Evolutionary conservation across 257 asterid genomes (phyloP).

Genomic region (Asclepias syriaca): DNA sequence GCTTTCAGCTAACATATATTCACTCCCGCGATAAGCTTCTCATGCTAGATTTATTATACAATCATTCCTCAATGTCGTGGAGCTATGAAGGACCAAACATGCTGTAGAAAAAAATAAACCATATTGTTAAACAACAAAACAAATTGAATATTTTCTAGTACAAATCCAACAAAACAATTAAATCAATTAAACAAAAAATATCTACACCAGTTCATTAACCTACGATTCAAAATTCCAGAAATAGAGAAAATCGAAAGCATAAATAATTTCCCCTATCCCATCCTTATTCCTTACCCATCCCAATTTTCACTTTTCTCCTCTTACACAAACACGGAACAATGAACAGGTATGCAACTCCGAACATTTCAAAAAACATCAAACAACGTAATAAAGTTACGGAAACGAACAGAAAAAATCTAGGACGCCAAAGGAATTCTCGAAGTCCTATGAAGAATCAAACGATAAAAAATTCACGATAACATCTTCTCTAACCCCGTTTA

Average conservation of each 20-base stretch:
- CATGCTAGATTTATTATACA: conserved; percentile 30
- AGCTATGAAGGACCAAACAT: conserved; percentile 26
- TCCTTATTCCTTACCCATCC: not conserved
- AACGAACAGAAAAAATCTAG: not conserved
- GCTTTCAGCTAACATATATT: conserved; percentile 28
- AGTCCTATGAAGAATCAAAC: conserved; percentile 27
- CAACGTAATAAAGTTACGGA: conserved; percentile 2
- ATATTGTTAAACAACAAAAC: not conserved
- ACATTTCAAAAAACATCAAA: conserved; percentile 6
- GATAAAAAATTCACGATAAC: conserved; percentile 18
- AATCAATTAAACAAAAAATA: not conserved
- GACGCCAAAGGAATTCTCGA: conserved; percentile 16
- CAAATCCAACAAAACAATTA: not conserved
- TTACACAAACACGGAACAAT: not conserved
- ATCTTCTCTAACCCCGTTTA: not conserved
- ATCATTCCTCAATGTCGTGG: conserved; percentile 24
- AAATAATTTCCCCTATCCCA: not conserved
- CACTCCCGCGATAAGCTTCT: conserved; percentile 24
- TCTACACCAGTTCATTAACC: not conserved
- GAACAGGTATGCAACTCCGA: conserved; percentile 24
- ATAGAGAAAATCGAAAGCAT: not conserved
- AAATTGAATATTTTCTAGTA: not conserved
- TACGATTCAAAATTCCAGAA: conserved; percentile 2
- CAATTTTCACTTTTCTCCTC: not conserved
- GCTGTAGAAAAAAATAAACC: not conserved